Conservation (phyloP, 2,329 filamentous ascomycete species). For the Cercospora zeae-maydis region DNA sequence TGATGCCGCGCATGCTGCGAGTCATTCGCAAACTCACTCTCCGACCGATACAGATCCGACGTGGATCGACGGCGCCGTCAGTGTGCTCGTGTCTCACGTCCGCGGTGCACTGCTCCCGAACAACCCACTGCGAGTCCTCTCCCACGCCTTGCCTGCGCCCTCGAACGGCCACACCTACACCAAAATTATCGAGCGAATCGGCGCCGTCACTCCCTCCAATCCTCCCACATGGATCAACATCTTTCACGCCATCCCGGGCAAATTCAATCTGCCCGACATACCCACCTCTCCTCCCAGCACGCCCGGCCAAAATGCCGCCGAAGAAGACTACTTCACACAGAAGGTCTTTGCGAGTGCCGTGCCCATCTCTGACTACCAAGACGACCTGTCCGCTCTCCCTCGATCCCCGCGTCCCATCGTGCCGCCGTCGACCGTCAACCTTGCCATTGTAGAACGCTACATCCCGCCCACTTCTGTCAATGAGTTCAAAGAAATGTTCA, state of each 20-base stretch:
- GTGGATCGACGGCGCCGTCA: constrained; percentile 32
- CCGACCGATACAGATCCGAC: background rate
- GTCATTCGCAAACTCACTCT: background rate
- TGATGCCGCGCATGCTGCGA: constrained; percentile 4
- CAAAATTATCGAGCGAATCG: constrained; percentile 54
- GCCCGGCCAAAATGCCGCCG: constrained; percentile 47
- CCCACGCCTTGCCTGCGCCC: constrained; percentile 59
- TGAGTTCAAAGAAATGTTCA: constrained; percentile 60
- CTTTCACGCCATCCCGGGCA: constrained; percentile 60
- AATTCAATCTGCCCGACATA: constrained; percentile 59
- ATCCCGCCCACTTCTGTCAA: constrained; percentile 59
- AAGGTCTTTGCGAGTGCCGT: constrained; percentile 62
- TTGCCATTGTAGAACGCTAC: constrained; percentile 62
- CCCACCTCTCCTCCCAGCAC: constrained; percentile 62
- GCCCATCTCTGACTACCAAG: constrained; percentile 56
- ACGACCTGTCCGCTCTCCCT: constrained; percentile 49
- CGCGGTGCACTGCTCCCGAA: constrained; percentile 33
- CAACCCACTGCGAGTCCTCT: constrained; percentile 54
- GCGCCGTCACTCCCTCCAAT: constrained; percentile 49
- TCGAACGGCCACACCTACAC: constrained; percentile 52
- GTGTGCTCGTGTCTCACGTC: constrained; percentile 36
- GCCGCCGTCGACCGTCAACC: constrained; percentile 57
- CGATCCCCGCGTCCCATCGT: constrained; percentile 57
- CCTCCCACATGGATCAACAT: constrained; percentile 61
- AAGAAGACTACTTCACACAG: constrained; percentile 58